These are phyloP conservation scores for Cajanus cajan DNA, from an alignment of 306 rosid genomes.

Conservation along the genomic window DNA sequence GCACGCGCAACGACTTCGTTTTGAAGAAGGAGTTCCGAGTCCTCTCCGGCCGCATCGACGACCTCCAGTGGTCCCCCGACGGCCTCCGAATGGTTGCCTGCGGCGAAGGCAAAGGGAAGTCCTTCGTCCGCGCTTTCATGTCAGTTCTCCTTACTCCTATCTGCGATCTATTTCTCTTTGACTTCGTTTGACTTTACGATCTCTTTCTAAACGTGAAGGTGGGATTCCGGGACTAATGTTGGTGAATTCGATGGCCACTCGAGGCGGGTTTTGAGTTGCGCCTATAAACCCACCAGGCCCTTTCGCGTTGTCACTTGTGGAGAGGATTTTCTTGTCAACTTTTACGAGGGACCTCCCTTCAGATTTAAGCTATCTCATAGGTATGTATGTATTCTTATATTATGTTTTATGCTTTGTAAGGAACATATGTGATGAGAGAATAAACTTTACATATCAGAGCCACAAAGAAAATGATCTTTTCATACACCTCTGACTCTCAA, in stretches of 20 bases:
- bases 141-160: neutral
- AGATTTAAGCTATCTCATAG: slow-evolving; percentile 89
- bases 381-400: slow-evolving; percentile 33
- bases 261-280: slow-evolving; percentile 83
- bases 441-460: too few relatives aligned
- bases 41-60: slow-evolving; percentile 88
- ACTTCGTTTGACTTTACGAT: neutral
- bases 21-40: slow-evolving; percentile 91
- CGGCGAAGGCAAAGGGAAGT: slow-evolving; percentile 90
- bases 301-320: slow-evolving; percentile 90
- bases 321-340: slow-evolving; percentile 89
- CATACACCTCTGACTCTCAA: too few relatives aligned
- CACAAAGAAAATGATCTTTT: too few relatives aligned
- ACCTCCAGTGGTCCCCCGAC: slow-evolving; percentile 95
- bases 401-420: too few relatives aligned
- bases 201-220: slow-evolving; percentile 44
- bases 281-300: slow-evolving; percentile 91
- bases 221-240: slow-evolving; percentile 95
- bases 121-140: slow-evolving; percentile 90
- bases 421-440: too few relatives aligned
- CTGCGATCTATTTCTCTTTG: neutral
- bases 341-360: slow-evolving; percentile 95
- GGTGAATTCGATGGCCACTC: slow-evolving; percentile 99
- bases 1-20: slow-evolving; percentile 72
- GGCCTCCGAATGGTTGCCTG: slow-evolving; percentile 88